Evolutionary conservation across 2,329 filamentous ascomycete species (phyloP), one percentile per base, ranked within the genome.

Genomic region (Diaporthe citri): DNA sequence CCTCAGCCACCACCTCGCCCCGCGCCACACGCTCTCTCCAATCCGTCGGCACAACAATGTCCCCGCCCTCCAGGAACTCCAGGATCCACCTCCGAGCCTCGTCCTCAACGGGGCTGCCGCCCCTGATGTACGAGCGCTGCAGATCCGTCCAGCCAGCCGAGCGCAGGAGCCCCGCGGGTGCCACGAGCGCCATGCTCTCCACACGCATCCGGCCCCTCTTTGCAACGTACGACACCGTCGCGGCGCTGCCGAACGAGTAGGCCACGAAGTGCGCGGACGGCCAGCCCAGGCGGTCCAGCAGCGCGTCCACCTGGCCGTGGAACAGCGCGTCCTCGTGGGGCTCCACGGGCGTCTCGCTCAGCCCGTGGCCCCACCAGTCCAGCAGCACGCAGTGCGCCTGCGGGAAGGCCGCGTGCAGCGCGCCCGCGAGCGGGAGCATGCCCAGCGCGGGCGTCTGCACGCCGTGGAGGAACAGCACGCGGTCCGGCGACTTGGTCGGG

Each of bases 331-430:
- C 76, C 0, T 81, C 81, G 71, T 90, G 87, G 0, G 88, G 78
- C 0, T 78, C 41, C 1, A 86, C 3, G 0, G 88, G 88, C 0
- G 88, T 89, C 8, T 86, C 85, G 39, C 82, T 85, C n/a, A 90
- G 79, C 0, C 88, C 88, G 69, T 90, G 89, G 41, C 88, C 88
- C 87, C 87, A 90, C 15, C 87, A 83, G 73, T 90, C 88, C 20
- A 88, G 25, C 1, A 88, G 80, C 0, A 87, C 85, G 43, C 86
- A 81, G 15, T 86, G 81, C 0, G 86, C 79, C 0, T 77, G 36
- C 0, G 87, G 84, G 60, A 84, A 85, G 0, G 76, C 77, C 0
- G 79, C 48, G 1, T 82, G 80, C 1, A 90, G 80, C 0, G 78
- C 76, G 8, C 76, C 79, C 0, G 83, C 82, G 2, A 90, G 81